A percentile compares a stretch with the other conserved stretches of the same genome.
phyloP scores from a whole-genome alignment of 2,329 filamentous ascomycete species.

The Trichoderma breve region DNA sequence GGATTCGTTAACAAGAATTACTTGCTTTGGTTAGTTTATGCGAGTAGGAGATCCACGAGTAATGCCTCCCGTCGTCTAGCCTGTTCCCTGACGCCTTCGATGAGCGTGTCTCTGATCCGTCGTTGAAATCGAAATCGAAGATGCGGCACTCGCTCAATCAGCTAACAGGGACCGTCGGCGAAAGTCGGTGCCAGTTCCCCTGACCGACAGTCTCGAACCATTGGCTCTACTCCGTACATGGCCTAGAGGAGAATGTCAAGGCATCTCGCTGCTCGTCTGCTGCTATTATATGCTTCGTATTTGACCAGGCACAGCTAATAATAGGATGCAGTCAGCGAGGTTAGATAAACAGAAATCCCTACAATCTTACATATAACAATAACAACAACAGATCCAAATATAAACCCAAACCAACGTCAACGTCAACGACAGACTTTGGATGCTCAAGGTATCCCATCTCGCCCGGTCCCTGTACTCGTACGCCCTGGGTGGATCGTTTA shows the following conservation, averaged over 20 bases:
- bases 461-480: background rate
- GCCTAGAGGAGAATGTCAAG: background rate
- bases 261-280: background rate
- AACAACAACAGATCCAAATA: background rate
- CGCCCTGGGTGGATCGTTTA: background rate
- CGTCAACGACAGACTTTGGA: background rate
- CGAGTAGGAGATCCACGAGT: background rate
- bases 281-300: background rate
- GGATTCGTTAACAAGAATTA: background rate
- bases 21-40: background rate
- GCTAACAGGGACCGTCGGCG: background rate
- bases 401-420: background rate
- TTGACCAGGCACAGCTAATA: background rate
- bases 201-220: background rate
- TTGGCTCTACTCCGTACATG: background rate
- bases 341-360: background rate
- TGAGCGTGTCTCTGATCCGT: background rate
- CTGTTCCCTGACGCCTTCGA: background rate
- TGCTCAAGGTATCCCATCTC: background rate
- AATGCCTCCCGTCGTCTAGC: background rate
- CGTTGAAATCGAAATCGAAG: background rate
- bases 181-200: background rate
- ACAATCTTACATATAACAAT: background rate
- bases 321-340: background rate
- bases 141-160: background rate